A percentile compares a stretch with the other conserved stretches of the same genome.
Evolutionary conservation across 305 asterid species (phyloP).

Genomic region (Stenogyne calaminthoides): DNA sequence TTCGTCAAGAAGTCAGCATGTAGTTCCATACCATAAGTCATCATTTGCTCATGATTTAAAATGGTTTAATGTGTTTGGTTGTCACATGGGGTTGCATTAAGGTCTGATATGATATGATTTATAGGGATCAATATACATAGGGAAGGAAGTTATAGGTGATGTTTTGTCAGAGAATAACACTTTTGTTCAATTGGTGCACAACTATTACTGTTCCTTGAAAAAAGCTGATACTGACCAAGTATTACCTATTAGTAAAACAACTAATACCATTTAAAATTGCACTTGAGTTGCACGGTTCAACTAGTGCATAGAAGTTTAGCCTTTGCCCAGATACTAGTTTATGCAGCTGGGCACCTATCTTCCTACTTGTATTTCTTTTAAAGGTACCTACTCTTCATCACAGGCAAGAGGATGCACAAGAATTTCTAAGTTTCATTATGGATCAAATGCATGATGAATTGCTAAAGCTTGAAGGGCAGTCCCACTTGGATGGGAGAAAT

Average conservation of each 20-base stretch:
- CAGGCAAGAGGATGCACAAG: slow-evolving; percentile 99
- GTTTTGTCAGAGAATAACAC: no score
- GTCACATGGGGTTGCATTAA: slow-evolving; percentile 15
- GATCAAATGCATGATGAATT: slow-evolving; percentile 95
- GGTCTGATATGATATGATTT: background rate
- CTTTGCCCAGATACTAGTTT: background rate
- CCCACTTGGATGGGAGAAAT: slow-evolving; percentile 53
- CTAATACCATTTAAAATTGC: no score
- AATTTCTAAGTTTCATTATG: slow-evolving; percentile 78
- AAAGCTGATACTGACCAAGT: no score
- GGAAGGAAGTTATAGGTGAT: slow-evolving; percentile 12
- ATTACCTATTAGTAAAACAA: no score
- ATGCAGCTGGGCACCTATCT: slow-evolving; percentile 3
- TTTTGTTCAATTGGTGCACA: no score
- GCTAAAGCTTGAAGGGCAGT: slow-evolving; percentile 74
- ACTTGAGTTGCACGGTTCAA: no score
- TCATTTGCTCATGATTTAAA: slow-evolving; percentile 5
- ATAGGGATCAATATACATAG: slow-evolving; percentile 6
- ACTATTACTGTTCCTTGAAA: no score
- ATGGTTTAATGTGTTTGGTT: background rate
- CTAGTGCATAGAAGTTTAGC: no score
- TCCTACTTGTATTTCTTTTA: slow-evolving; percentile 2
- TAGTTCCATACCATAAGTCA: background rate
- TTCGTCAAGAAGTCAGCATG: slow-evolving; percentile 17
- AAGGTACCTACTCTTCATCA: slow-evolving; percentile 18